Evolutionary conservation across 73 alveolate species (phyloP), one percentile per base, ranked within the genome.

Genomic region (Effrenium voratum): DNA sequence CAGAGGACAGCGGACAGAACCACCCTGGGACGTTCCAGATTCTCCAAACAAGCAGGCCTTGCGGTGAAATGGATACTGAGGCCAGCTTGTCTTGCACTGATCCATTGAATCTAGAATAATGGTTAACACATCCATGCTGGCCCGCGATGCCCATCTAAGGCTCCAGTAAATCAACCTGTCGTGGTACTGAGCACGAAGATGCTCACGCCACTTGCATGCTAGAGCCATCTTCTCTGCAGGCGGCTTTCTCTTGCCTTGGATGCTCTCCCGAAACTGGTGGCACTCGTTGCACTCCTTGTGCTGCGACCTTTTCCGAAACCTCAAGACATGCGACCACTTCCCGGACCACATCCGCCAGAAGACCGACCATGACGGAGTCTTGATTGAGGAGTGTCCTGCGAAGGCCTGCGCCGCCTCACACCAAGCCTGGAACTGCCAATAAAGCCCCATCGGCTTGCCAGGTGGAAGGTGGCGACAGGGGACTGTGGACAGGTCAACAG

Each of bases 141-240:
- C 66, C 30, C 91, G 68, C 3, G 72, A 45, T 30, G 66, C 49
- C 91, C 91, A 80, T 26, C 91, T 68, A 12, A 80, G 72, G 91
- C 72, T 45, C 91, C 91, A 80, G 46, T 80, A 80, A 44, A 80
- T 80, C 34, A 80, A 46, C 45, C 91, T 3, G 30, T 80, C 91
- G 45, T 80, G 91, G 91, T 80, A 80, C 70, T 80, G 91, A 28
- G 91, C 91, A 30, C 87, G 87, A 38, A 76, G 87, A 30, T 76
- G 87, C 24, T 76, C 87, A 24, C 70, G 91, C 91, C 91, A 80
- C 47, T 80, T 28, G 19, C 38, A 16, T 3, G 91, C 91, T 43
- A 80, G 70, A 8, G 43, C 91, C 91, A 80, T 80, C 70, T 80
- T 80, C 70, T 80, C 91, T 30, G 66, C 70, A 1, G 91, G 66